These are phyloP conservation scores for Dryadomyces sulphureus DNA, from an alignment of 2,329 filamentous ascomycete genomes.

Conservation along the genomic window DNA sequence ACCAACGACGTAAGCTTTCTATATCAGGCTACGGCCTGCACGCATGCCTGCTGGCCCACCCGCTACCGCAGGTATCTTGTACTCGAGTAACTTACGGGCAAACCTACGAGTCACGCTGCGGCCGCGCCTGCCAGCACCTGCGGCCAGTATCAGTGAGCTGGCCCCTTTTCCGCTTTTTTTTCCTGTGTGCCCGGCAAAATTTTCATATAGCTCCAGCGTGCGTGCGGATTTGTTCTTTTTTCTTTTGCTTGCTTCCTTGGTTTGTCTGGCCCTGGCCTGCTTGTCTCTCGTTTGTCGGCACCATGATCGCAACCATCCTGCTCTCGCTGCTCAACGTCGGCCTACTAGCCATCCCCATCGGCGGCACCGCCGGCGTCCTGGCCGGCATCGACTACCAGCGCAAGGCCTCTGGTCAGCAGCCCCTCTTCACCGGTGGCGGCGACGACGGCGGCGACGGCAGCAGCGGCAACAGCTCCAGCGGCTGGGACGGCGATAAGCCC, in stretches of 20 bases:
- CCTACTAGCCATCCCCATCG: conserved; percentile 25
- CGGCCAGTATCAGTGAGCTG: background rate
- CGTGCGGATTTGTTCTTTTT: background rate
- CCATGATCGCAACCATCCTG: conserved; percentile 21
- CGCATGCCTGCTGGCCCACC: background rate
- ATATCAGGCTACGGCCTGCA: background rate
- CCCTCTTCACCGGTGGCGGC: conserved; percentile 24
- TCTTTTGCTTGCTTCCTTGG: background rate
- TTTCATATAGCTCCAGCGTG: background rate
- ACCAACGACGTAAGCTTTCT: background rate
- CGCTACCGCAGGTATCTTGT: too few species aligned
- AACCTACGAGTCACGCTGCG: too few species aligned
- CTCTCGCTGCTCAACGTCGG: conserved; percentile 33
- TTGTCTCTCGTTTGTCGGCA: background rate
- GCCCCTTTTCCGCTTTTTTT: background rate
- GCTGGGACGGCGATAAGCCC: conserved; percentile 10
- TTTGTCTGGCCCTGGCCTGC: background rate
- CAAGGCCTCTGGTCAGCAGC: conserved; percentile 24
- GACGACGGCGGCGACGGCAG: conserved; percentile 2
- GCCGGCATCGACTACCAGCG: conserved; percentile 31
- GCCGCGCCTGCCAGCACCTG: background rate
- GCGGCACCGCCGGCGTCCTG: conserved; percentile 24
- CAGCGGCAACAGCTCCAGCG: conserved; percentile 10
- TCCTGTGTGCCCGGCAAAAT: background rate
- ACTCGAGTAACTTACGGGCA: too few species aligned